These are phyloP conservation scores for Heliocybe sulcata DNA, from an alignment of 1,284 basidiomycete genomes.

Conservation along the genomic window DNA sequence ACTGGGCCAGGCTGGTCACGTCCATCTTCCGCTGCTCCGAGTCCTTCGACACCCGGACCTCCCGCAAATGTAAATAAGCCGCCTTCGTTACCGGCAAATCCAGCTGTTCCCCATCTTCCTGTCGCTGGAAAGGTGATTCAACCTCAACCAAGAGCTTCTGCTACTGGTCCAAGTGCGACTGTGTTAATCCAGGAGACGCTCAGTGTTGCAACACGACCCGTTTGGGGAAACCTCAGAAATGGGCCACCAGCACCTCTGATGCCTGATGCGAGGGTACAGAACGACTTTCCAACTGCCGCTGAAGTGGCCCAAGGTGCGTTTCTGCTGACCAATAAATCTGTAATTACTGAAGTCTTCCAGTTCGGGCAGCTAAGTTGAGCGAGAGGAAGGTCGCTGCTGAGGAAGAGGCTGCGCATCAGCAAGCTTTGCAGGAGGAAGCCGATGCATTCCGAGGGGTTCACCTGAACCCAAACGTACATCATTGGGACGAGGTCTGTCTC, in stretches of 20 bases:
- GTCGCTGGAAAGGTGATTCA: constrained; percentile 62
- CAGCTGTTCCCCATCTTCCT: constrained; percentile 38
- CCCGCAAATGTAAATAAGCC: constrained; percentile 24
- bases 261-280: constrained; percentile 33
- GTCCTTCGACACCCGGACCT: constrained; percentile 28
- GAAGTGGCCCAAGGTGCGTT: constrained; percentile 77
- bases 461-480: constrained; percentile 85
- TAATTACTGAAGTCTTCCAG: constrained; percentile 12
- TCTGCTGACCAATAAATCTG: constrained; percentile 5
- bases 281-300: constrained; percentile 88
- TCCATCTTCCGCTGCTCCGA: constrained; percentile 60
- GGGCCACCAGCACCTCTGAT: constrained; percentile 22
- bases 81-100: constrained; percentile 21
- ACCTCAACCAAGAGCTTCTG: constrained; percentile 46
- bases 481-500: constrained; percentile 88
- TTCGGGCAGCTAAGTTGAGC: constrained; percentile 17
- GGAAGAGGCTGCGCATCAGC: constrained; percentile 42
- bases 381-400: constrained; percentile 24
- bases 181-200: constrained; percentile 28
- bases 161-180: constrained; percentile 23
- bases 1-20: constrained; percentile 71
- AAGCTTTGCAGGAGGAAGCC: constrained; percentile 64
- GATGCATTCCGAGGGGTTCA: constrained; percentile 91
- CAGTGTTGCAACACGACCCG: constrained; percentile 25
- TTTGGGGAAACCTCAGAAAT: constrained; percentile 54